Evolutionary conservation across 164 flowering plant species (phyloP).

Genomic region (Macadamia tetraphylla): DNA sequence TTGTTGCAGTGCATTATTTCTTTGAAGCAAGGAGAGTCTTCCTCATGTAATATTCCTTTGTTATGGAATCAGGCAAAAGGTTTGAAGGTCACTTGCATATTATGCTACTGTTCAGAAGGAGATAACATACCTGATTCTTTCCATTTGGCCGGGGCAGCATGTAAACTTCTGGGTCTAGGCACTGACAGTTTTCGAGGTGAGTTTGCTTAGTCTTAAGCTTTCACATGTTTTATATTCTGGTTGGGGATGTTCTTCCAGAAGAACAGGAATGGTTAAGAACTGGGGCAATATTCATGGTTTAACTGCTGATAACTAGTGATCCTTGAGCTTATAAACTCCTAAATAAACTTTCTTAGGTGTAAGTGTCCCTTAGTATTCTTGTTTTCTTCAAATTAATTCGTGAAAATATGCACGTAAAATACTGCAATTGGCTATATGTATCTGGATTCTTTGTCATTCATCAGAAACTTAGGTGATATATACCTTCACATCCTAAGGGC

Average conservation of each 20-base stretch:
- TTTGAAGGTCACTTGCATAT: slow-evolving; percentile 83
- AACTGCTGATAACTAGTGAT: neutral
- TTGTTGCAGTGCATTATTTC: no score
- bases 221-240: neutral
- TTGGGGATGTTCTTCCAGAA: neutral
- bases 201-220: slow-evolving; percentile 6
- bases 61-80: slow-evolving; percentile 66
- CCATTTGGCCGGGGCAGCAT: slow-evolving; percentile 68
- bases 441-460: no score
- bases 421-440: no score
- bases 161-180: slow-evolving; percentile 44
- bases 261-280: neutral
- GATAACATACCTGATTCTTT: slow-evolving; percentile 87
- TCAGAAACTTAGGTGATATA: no score
- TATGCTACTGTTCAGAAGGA: slow-evolving; percentile 91
- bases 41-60: slow-evolving; percentile 6
- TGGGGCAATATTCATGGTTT: no score
- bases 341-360: neutral
- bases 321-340: neutral
- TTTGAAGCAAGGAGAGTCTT: neutral
- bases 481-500: no score
- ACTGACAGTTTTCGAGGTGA: slow-evolving; percentile 39
- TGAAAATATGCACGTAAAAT: no score
- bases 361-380: no score
- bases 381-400: no score